Evolutionary conservation across 768 basidiomycete species (phyloP).

Genomic region (Galerina sulciceps): DNA sequence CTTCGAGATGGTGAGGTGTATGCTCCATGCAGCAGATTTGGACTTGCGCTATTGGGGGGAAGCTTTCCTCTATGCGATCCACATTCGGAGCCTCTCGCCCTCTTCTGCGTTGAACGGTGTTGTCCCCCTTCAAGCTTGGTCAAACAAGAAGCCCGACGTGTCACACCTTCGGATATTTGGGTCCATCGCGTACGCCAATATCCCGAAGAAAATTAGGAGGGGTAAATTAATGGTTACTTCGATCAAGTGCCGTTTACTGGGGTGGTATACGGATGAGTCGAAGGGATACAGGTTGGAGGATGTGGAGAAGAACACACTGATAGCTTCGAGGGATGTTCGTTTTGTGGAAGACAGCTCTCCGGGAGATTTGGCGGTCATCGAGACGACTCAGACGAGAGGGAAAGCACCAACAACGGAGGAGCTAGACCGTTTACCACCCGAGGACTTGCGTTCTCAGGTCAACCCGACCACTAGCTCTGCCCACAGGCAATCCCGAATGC

Average conservation of each 20-base stretch:
- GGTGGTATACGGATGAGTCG: not conserved
- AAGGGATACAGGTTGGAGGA: too few relatives aligned
- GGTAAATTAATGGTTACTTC: slow-evolving; percentile 14
- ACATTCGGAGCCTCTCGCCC: slow-evolving; percentile 22
- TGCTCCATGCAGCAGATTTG: slow-evolving; percentile 25
- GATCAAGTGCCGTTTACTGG: slow-evolving; percentile 7
- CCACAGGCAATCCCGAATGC: too few relatives aligned
- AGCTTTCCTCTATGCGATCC: slow-evolving; percentile 18
- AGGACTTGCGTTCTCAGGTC: too few relatives aligned
- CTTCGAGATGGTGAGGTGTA: slow-evolving; percentile 19
- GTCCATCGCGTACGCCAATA: slow-evolving; percentile 13
- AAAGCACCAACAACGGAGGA: too few relatives aligned
- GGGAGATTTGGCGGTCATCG: too few relatives aligned
- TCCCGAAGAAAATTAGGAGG: slow-evolving; percentile 7
- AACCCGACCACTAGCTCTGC: too few relatives aligned
- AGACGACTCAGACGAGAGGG: too few relatives aligned
- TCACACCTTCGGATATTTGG: slow-evolving; percentile 30
- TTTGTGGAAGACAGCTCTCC: too few relatives aligned
- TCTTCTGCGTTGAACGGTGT: slow-evolving; percentile 3
- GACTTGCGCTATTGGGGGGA: slow-evolving; percentile 25
- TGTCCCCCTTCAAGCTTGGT: slow-evolving; percentile 22
- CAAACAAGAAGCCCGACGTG: slow-evolving; percentile 23
- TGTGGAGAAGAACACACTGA: too few relatives aligned
- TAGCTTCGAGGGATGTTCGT: too few relatives aligned
- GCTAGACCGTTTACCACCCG: too few relatives aligned